Evolutionary conservation across 371 early-diverging fungal genomes (phyloP).

Genomic region (Apophysomyces sp.): DNA sequence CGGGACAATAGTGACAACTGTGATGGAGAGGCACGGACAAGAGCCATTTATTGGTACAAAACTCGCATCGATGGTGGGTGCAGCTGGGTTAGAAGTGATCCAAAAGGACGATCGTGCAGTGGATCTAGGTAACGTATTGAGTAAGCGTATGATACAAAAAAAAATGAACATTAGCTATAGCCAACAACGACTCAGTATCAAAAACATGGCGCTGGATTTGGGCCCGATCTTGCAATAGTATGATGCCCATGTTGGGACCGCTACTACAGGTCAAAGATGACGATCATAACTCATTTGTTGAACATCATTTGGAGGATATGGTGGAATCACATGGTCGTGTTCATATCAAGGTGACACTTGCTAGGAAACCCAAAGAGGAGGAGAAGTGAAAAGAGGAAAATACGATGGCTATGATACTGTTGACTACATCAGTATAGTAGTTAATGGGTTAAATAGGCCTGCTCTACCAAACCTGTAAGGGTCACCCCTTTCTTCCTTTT

Average conservation of each 20-base stretch:
- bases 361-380: not conserved
- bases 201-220: not conserved
- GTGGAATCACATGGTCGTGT: not conserved
- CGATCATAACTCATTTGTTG: not conserved
- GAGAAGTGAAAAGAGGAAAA: not conserved
- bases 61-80: constrained; percentile 9
- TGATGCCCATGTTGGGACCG: not conserved
- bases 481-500: too few relatives aligned
- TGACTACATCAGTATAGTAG: too few relatives aligned
- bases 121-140: not conserved
- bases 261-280: not conserved
- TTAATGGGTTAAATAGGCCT: too few relatives aligned
- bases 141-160: not conserved
- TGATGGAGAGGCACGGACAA: constrained; percentile 30
- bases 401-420: too few relatives aligned
- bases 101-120: not conserved
- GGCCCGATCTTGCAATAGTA: not conserved
- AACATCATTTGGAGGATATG: not conserved
- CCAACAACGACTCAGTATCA: not conserved
- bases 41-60: constrained; percentile 37
- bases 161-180: not conserved
- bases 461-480: too few relatives aligned
- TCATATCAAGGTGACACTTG: not conserved
- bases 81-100: not conserved
- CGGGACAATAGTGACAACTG: not conserved